Conservation (phyloP, 176 grass and related monocot species). For the Oryza coarctata region DNA sequence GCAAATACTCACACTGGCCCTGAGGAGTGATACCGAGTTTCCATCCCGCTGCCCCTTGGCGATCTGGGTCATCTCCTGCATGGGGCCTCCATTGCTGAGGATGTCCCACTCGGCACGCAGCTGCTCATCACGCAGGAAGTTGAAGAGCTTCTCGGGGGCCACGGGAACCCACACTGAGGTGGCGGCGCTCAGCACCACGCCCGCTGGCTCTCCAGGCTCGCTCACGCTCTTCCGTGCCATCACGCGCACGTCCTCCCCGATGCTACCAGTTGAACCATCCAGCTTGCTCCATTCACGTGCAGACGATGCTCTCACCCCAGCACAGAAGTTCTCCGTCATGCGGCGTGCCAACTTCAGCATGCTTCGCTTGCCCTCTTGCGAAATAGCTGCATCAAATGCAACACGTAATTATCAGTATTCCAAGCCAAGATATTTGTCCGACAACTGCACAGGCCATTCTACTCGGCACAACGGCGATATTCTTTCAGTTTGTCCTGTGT, state of each 20-base stretch:
- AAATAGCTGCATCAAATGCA: conserved; percentile 46
- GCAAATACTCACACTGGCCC: conserved; percentile 70
- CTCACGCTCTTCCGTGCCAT: conserved; percentile 67
- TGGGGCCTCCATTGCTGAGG: conserved; percentile 84
- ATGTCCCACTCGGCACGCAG: conserved; percentile 86
- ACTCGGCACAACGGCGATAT: background rate
- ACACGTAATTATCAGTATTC: background rate
- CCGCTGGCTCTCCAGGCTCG: conserved; percentile 78
- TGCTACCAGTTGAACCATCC: conserved; percentile 43
- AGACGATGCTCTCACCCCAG: conserved; percentile 64
- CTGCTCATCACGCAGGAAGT: conserved; percentile 70
- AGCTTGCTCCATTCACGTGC: conserved; percentile 76
- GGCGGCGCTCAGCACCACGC: conserved; percentile 76
- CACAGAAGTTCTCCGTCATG: conserved; percentile 83
- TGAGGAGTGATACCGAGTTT: conserved; percentile 87
- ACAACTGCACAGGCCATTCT: background rate
- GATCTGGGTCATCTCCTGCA: conserved; percentile 91
- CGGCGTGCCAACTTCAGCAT: conserved; percentile 89
- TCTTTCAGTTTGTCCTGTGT: background rate
- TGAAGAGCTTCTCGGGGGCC: conserved; percentile 56
- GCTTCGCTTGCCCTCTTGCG: conserved; percentile 64
- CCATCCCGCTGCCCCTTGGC: conserved; percentile 84
- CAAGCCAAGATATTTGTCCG: background rate
- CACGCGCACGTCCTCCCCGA: conserved; percentile 69
- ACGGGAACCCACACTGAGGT: conserved; percentile 85